Evolutionary conservation across 2,329 filamentous ascomycete species (phyloP), one percentile per base, ranked within the genome.

Genomic region (Calonectria ilicicola): DNA sequence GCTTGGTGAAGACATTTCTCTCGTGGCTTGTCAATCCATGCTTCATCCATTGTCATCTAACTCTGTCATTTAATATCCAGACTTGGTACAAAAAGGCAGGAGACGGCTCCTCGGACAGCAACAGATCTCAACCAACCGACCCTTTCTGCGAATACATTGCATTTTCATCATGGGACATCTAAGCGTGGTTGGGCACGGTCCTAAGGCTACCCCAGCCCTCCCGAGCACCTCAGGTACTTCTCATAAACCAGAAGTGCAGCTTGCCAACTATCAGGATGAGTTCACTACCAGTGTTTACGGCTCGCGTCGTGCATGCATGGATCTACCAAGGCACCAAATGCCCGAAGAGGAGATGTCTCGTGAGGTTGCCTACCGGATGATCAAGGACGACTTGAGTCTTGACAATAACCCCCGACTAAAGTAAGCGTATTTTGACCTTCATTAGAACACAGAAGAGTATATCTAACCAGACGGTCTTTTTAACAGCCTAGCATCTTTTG

Each of bases 351-450:
- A 97, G 85, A 98, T 98, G 96, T 96, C 96, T 49, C 92, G 91
- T 78, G 94, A 98, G 77, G 91, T 98, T 65, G 96, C 96, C 19
- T 98, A 98, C 84, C 93, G 95, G 58, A 94, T 98, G 94, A 98
- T 98, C 88, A 96, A 95, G 87, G 96, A 98, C 83, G 95, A 98
- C 82, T 88, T 98, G 76, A 97, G 94, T 75, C 88, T 98, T 65
- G 96, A 98, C 82, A 95, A 95, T 67, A 97, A 96, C 78, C 95
- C 95, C 9, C 96, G 95, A 89, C 89, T 98, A 74, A 95, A 93
- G 92, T 94, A 85, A 77, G 88, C 81, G 12, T 51, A 40, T 44
- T 29, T 17, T 8, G 7, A 15, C 14, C 40, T 23, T 42, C 19
- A 47, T 26, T 49, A 27, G 8, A 7, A 19, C 6, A 23, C 27